Percentiles rank a stretch among this genome's conserved stretches.
Evolutionary conservation across 495 filamentous ascomycete genomes (phyloP).

Genomic region (Penicillium tannophilum): DNA sequence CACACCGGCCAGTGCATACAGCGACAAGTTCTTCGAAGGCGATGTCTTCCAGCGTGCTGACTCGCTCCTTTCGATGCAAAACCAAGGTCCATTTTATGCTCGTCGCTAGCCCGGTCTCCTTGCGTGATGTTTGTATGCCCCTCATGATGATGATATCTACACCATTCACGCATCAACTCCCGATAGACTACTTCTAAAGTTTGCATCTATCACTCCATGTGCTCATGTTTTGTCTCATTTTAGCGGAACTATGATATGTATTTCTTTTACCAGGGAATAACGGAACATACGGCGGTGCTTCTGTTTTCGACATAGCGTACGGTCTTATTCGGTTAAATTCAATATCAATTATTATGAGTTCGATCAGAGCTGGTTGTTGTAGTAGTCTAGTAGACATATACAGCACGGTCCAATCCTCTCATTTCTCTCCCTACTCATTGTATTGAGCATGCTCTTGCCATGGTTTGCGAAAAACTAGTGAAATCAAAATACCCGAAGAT

Average conservation of each 20-base stretch:
- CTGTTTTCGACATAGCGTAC: background rate
- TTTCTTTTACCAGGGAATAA: background rate
- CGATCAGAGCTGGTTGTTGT: no score
- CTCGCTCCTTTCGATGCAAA: conserved; percentile 62
- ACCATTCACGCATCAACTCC: background rate
- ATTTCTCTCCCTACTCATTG: no score
- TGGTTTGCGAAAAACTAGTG: no score
- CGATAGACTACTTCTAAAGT: background rate
- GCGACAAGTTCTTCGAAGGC: conserved; percentile 64
- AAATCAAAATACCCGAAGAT: no score
- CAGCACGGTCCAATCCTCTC: no score
- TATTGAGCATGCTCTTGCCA: no score
- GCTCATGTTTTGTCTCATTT: conserved; percentile 4
- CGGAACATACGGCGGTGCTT: background rate
- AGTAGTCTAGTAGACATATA: no score
- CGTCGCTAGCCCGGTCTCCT: conserved; percentile 29
- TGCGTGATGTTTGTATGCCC: background rate
- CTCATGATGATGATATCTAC: conserved; percentile 11
- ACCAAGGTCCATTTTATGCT: conserved; percentile 43
- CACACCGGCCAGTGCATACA: conserved; percentile 70
- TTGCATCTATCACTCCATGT: background rate
- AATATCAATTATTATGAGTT: no score
- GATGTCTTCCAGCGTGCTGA: conserved; percentile 78
- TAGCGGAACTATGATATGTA: conserved; percentile 7
- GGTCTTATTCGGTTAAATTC: no score